phyloP scores from a whole-genome alignment of 345 rosid species.

The Rhizophora apiculata region DNA sequence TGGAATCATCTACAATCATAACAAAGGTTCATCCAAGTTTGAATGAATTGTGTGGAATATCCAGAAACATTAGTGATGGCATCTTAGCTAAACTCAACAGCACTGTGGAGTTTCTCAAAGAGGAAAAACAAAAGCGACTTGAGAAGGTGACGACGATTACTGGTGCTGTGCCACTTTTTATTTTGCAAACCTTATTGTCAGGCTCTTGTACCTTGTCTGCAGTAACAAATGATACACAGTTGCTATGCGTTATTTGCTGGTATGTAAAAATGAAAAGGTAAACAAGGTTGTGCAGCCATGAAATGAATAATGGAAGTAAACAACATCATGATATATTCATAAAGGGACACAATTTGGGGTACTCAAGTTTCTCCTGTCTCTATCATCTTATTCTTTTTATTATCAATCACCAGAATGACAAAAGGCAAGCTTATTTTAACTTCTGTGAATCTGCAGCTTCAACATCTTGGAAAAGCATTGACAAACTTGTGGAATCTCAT shows the following conservation, averaged over 20 bases:
- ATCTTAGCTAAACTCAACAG: conserved; percentile 72
- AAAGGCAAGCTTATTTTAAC: conserved; percentile 4
- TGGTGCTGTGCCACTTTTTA: conserved; percentile 16
- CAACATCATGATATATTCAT: conserved; percentile 1
- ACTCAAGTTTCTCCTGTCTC: conserved; percentile 10
- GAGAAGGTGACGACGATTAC: conserved; percentile 62
- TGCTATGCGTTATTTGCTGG: not conserved
- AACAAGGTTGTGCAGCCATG: not conserved
- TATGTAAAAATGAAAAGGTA: conserved; percentile 1
- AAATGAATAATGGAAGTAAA: conserved; percentile 3
- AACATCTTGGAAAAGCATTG: conserved; percentile 71
- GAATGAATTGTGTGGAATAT: conserved; percentile 84
- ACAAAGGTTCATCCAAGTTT: conserved; percentile 95
- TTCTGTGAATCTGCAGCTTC: conserved; percentile 55
- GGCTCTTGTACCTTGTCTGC: conserved; percentile 1
- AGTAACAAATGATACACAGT: not conserved
- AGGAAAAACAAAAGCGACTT: conserved; percentile 69
- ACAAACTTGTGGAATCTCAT: conserved; percentile 86
- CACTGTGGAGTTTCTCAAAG: conserved; percentile 77
- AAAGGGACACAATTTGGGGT: not conserved
- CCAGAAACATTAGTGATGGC: conserved; percentile 82
- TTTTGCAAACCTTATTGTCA: not conserved
- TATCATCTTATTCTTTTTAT: not conserved
- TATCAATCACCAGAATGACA: too few relatives aligned
- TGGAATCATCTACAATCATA: conserved; percentile 92